Conservation (phyloP, 2,329 filamentous ascomycete genomes). For the Penicillium olsonii region DNA sequence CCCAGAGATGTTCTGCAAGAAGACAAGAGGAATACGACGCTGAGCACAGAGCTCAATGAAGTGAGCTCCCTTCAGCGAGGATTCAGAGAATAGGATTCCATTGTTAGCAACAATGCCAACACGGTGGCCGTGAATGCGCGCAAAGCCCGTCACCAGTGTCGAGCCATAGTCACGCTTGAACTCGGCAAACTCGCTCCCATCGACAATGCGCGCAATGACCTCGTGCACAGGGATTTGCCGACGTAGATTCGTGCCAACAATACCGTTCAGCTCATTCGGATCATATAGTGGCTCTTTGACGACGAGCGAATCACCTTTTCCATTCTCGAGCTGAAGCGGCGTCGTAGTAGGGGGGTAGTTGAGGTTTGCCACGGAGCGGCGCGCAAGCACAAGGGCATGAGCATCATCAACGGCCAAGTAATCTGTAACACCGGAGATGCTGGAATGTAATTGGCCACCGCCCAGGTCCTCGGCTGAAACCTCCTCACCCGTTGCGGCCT, state of each 20-base stretch:
- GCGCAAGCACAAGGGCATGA: constrained; percentile 82
- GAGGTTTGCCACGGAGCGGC: constrained; percentile 81
- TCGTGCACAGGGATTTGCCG: constrained; percentile 84
- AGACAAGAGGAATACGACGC: constrained; percentile 84
- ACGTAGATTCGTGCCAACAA: constrained; percentile 86
- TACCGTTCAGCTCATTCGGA: constrained; percentile 77
- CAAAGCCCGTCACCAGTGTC: constrained; percentile 90
- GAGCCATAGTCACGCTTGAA: constrained; percentile 92
- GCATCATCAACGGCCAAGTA: constrained; percentile 94
- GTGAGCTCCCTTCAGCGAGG: constrained; percentile 89
- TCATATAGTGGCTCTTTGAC: constrained; percentile 80
- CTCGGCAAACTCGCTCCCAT: constrained; percentile 85
- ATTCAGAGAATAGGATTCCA: constrained; percentile 88
- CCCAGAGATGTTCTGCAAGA: constrained; percentile 93
- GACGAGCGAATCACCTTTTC: constrained; percentile 10
- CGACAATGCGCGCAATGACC: constrained; percentile 88
- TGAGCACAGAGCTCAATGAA: constrained; percentile 95
- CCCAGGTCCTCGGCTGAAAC: constrained; percentile 90
- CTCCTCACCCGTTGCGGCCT: constrained; percentile 91
- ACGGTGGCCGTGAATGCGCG: constrained; percentile 81
- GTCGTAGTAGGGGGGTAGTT: constrained; percentile 70
- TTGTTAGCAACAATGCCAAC: constrained; percentile 96
- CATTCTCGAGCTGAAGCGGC: constrained; percentile 28
- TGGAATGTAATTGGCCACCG: constrained; percentile 84
- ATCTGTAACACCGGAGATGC: constrained; percentile 89